Base-by-base conservation (phyloP, 768 basidiomycete genomes). In the Trametes elegans region DNA sequence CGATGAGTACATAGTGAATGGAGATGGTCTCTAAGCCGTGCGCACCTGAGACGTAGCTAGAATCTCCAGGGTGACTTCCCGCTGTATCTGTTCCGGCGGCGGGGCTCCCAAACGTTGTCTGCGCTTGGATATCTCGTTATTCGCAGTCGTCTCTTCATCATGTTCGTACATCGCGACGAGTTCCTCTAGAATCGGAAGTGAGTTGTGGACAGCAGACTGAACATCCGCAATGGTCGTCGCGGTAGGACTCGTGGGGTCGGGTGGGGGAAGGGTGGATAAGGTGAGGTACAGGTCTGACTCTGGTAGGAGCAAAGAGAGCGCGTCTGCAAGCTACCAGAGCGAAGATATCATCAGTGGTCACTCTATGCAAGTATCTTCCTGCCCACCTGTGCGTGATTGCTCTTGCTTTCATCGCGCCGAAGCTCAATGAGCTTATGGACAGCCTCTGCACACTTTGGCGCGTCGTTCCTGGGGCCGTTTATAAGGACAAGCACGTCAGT, bases 371-470 rank as follows among this genome's bases (percentile, higher is more conserved):
- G n/a, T n/a, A n/a, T n/a, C n/a, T n/a, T n/a, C n/a, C n/a, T n/a
- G n/a, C n/a, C 34, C 64, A 84, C 90, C 72, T 92, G 79, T 54
- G 73, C 65, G 24, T 76, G 74, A 4, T 80, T 80, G 5, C 89
- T 46, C 10, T 26, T 42, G 7, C 50, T 90, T 56, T 83, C 75
- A 41, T 80, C 73, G 41, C 82, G 76, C 29, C 80, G 79, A 2
- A 85, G 67, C 4, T 83, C 78, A 14, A 98, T 72, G 27, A 91
- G 70, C 62, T 85, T 92, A 65, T 97, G 92, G 39, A 96, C 66
- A 1, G 77, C 74, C 67, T 93, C 90, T 2, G 90, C 93, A 55
- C 87, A 89, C 71, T 90, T 96, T 5, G 74, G 73, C 0, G 78
- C 80, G 64, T 98, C 94, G 34, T 81, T 73, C 4, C 94, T 93